phyloP scores from a whole-genome alignment of 2,329 filamentous ascomycete genomes.

The Calonectria montana region DNA sequence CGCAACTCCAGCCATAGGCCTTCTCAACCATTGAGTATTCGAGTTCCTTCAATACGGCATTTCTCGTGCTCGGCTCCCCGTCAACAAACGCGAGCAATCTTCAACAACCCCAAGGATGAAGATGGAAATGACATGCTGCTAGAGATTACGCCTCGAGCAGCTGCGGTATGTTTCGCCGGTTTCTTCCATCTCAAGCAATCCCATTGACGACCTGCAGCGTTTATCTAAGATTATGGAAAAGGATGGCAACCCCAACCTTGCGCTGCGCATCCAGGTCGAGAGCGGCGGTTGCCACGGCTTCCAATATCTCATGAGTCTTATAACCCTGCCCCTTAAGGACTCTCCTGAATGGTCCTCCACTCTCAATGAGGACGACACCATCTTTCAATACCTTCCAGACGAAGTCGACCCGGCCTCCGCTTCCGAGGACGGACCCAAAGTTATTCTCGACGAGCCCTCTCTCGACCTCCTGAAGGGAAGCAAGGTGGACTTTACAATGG shows the following conservation, averaged over 20 bases:
- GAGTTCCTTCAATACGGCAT: constrained; percentile 26
- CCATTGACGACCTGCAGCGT: constrained; percentile 59
- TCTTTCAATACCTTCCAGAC: constrained; percentile 78
- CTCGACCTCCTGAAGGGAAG: constrained; percentile 91
- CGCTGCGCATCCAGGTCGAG: constrained; percentile 92
- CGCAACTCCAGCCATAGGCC: background rate
- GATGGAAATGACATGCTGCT: constrained; percentile 87
- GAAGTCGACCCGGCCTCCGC: constrained; percentile 47
- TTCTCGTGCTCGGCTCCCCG: constrained; percentile 54
- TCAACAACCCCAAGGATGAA: constrained; percentile 83
- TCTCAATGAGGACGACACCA: constrained; percentile 81
- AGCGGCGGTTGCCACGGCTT: constrained; percentile 97
- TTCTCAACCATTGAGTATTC: constrained; percentile 12
- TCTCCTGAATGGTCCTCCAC: constrained; percentile 48
- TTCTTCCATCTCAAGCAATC: background rate
- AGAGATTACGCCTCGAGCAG: constrained; percentile 85
- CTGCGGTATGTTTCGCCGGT: constrained; percentile 67
- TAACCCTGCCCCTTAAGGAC: constrained; percentile 64
- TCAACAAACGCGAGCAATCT: constrained; percentile 60
- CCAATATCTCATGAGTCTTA: constrained; percentile 94
- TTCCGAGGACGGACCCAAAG: constrained; percentile 68
- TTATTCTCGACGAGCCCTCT: constrained; percentile 89
- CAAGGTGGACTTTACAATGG: constrained; percentile 96
- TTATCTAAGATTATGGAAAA: constrained; percentile 81
- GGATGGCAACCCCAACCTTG: constrained; percentile 80